Percentiles rank a stretch among this genome's conserved stretches.
phyloP scores from a whole-genome alignment of 148 eudicot genomes.

The Pouteria glomerata region DNA sequence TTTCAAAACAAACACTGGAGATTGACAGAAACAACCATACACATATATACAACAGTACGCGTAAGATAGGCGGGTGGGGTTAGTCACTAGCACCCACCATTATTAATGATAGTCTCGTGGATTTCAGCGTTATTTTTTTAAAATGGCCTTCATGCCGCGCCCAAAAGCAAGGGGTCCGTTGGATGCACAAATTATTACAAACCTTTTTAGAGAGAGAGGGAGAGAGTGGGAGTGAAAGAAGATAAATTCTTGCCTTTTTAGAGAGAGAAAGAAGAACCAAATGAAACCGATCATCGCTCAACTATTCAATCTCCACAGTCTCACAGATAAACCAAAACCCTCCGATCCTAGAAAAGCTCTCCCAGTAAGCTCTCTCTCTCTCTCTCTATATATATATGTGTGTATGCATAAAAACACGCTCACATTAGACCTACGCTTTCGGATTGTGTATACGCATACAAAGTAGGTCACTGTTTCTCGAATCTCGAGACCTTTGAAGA shows the following conservation, averaged over 20 bases:
- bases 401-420: background rate
- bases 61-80: no score
- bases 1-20: no score
- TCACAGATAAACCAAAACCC: background rate
- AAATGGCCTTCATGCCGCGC: constrained; percentile 51
- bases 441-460: background rate
- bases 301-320: background rate
- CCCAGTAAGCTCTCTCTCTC: no score
- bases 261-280: background rate
- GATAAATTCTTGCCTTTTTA: no score
- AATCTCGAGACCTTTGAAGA: constrained; percentile 12
- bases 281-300: background rate
- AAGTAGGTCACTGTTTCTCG: constrained; percentile 6
- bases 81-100: no score
- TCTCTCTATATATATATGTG: background rate
- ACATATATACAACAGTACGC: no score
- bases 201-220: background rate
- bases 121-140: constrained; percentile 74
- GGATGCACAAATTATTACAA: background rate
- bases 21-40: no score
- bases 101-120: constrained; percentile 43
- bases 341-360: no score
- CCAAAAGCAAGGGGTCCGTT: constrained; percentile 40
- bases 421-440: no score
- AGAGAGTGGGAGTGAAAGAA: background rate